Percentiles rank a stretch among this genome's conserved stretches.
These are phyloP conservation scores for Neocucurbitaria cava DNA, from an alignment of 2,329 filamentous ascomycete genomes.

Conservation along the genomic window DNA sequence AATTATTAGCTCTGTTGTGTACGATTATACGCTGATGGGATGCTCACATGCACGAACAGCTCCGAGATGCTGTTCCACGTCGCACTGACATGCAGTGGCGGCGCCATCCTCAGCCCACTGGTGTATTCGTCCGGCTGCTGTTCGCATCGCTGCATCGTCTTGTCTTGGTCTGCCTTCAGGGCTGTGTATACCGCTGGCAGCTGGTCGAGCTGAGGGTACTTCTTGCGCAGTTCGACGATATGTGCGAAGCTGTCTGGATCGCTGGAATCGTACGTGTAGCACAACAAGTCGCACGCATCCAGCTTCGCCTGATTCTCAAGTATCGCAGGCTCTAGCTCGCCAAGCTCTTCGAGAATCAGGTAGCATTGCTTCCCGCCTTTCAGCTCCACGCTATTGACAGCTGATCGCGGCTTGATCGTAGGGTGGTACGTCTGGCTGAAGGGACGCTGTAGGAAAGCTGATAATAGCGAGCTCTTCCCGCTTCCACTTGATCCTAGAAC, in stretches of 20 bases:
- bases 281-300: constrained; percentile 90
- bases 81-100: constrained; percentile 91
- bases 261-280: constrained; percentile 95
- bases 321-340: constrained; percentile 92
- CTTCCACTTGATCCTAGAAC: constrained; percentile 84
- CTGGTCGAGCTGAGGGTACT: constrained; percentile 84
- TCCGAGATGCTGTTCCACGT: constrained; percentile 95
- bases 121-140: constrained; percentile 91
- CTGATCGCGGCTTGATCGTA: constrained; percentile 91
- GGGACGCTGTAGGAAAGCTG: constrained; percentile 87
- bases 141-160: constrained; percentile 93
- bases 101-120: constrained; percentile 81
- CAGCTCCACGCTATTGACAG: constrained; percentile 95
- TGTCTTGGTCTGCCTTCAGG: constrained; percentile 93
- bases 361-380: constrained; percentile 97
- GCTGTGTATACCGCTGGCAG: constrained; percentile 91
- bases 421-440: constrained; percentile 86
- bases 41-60: constrained; percentile 75
- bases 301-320: constrained; percentile 90
- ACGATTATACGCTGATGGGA: constrained; percentile 27
- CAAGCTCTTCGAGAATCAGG: constrained; percentile 91
- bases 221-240: constrained; percentile 79
- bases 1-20: constrained; percentile 21
- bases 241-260: constrained; percentile 96
- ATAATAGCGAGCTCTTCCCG: constrained; percentile 89